These are phyloP conservation scores for Melampsora occidentalis DNA, from an alignment of 1,284 basidiomycete genomes.

Conservation along the genomic window DNA sequence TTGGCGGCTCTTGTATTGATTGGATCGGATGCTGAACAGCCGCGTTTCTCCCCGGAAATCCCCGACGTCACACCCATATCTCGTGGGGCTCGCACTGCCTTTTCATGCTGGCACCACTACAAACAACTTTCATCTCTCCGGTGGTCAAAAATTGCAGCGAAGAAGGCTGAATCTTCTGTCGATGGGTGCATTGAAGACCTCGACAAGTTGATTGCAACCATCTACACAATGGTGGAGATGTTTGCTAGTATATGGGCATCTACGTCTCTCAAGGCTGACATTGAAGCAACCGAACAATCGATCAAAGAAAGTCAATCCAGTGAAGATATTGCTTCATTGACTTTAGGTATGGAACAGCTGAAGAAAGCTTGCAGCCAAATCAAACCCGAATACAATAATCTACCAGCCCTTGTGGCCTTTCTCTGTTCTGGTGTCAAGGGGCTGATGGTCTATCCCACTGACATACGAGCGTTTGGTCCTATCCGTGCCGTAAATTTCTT, in stretches of 20 bases:
- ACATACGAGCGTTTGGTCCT: neutral
- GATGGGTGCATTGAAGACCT: neutral
- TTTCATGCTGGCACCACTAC: neutral
- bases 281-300: neutral
- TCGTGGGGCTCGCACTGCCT: neutral
- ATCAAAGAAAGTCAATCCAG: neutral
- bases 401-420: neutral
- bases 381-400: neutral
- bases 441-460: neutral
- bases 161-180: no score
- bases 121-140: neutral
- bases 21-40: neutral
- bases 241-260: neutral
- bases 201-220: neutral
- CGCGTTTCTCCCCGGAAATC: neutral
- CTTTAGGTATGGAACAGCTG: neutral
- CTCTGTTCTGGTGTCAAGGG: slow-evolving; percentile 1
- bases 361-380: neutral
- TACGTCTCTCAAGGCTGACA: neutral
- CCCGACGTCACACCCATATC: neutral
- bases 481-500: neutral
- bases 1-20: neutral
- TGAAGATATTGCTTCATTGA: neutral
- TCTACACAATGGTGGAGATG: neutral
- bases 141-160: neutral